phyloP scores from a whole-genome alignment of 305 asterid species.

The Salvia sclarea region DNA sequence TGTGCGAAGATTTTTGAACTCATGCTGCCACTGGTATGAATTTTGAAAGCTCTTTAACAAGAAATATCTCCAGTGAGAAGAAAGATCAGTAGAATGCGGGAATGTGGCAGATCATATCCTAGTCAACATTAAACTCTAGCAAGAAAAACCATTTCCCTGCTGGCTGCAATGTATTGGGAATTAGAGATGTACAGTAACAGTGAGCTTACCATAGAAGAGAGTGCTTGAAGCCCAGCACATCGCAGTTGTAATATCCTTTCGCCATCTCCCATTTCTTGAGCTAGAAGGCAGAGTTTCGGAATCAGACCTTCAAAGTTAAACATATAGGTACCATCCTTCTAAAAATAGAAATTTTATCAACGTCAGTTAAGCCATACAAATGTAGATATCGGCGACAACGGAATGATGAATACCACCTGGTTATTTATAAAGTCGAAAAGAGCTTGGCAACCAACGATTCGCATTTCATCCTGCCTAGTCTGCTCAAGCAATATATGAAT shows the following conservation, averaged over 20 bases:
- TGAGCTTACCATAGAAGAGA: constrained; percentile 61
- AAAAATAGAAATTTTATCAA: constrained; percentile 30
- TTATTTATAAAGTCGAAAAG: constrained; percentile 76
- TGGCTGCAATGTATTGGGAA: constrained; percentile 15
- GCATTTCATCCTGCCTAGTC: constrained; percentile 63
- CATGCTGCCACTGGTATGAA: constrained; percentile 1
- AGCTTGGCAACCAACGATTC: constrained; percentile 63
- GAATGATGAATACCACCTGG: constrained; percentile 51
- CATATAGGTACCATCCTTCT: constrained; percentile 74
- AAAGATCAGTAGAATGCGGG: constrained; percentile 11
- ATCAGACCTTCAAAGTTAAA: constrained; percentile 74
- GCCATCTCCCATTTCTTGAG: constrained; percentile 77
- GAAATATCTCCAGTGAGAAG: neutral
- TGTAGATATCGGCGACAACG: constrained; percentile 16
- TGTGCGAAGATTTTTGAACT: neutral
- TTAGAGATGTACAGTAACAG: constrained; percentile 16
- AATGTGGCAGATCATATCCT: neutral
- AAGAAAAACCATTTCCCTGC: constrained; percentile 23
- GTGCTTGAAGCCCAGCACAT: constrained; percentile 74
- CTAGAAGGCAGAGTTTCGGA: constrained; percentile 71
- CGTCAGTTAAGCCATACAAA: constrained; percentile 29
- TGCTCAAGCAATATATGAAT: constrained; percentile 68
- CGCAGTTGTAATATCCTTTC: constrained; percentile 53
- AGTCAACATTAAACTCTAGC: constrained; percentile 17
- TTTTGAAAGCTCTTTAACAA: neutral